A percentile compares a stretch with the other conserved stretches of the same genome.
Conservation (phyloP, 2,329 filamentous ascomycete species). For the Pleoardoris graminearum region DNA sequence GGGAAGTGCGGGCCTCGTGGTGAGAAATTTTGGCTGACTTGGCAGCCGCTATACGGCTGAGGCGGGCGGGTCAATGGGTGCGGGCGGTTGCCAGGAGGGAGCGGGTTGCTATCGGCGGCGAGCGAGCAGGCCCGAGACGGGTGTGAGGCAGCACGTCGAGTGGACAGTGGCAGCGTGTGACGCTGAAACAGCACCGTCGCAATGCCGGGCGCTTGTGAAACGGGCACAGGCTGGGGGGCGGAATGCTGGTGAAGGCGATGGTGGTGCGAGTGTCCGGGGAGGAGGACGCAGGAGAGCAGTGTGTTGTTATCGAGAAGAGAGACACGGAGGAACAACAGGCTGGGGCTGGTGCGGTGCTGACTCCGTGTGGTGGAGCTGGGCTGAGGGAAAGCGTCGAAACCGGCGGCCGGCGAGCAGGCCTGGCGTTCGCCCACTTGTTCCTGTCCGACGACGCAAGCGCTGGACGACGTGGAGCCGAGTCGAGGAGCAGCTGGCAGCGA, state of each 20-base stretch:
- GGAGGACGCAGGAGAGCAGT: neutral
- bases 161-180: conserved; percentile 3
- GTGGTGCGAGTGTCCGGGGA: neutral
- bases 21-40: conserved; percentile 56
- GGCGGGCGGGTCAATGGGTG: conserved; percentile 24
- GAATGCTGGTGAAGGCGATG: neutral
- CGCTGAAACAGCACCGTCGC: conserved; percentile 1
- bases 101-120: neutral
- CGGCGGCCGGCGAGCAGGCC: neutral
- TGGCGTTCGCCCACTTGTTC: conserved; percentile 1
- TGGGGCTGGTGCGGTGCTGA: conserved; percentile 5
- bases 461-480: neutral
- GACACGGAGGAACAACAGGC: neutral
- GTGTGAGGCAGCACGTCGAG: conserved; percentile 1
- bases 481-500: neutral
- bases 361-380: conserved; percentile 3
- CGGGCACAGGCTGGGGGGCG: neutral
- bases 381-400: neutral
- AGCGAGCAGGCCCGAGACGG: neutral
- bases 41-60: conserved; percentile 43
- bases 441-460: neutral
- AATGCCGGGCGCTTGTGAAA: conserved; percentile 1
- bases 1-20: conserved; percentile 61
- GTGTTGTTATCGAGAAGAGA: neutral
- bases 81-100: conserved; percentile 1